Base-by-base conservation (phyloP, 176 grass and related monocot species). In the Cenchrus americanus region DNA sequence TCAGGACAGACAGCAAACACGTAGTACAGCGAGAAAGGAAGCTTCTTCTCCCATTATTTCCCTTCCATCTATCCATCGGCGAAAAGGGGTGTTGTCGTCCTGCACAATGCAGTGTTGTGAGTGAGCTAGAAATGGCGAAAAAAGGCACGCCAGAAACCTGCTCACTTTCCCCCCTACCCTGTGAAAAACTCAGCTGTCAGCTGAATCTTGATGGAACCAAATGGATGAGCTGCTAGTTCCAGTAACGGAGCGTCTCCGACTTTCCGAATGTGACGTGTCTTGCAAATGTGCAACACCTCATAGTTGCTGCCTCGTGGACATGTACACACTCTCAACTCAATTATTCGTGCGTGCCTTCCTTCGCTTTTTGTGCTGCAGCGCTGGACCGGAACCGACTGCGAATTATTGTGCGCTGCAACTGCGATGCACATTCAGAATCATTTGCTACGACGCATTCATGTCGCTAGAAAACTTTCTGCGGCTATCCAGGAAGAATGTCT, bases 281-380 rank as follows among this genome's bases (percentile, higher is more conserved):
- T 26, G 58, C 12, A 30, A 73, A 52, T 73, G 47, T 5, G 70
- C 47, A 37, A 60, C 5, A 34, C 82, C 52, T 66, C 81, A 58
- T 78, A 19, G 73, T 52, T 76, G 71, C 63, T 44, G 14, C 79
- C 79, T 57, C 30, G 19, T 44, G 72, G 82, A 64, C 59, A 37
- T 37, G 34, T 37, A 43, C 49, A 10, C 34, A 37, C 34, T 27
- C 49, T 30, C 27, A 30, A 5, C 49, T 76, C 17, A 57, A 76
- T 84, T 14, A 85, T 77, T 32, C 51, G 9, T 69, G 69, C 14
- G 78, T 75, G 78, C 69, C 78, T 66, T 86, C 69, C 60, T 57
- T 86, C 77, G 51, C 85, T 67, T 86, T 86, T 86, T 81, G n/a
- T 37, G 34, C 60, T 48, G 85, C 69, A 66, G 46, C 26, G 85